Percentiles rank a stretch among this genome's conserved stretches.
Evolutionary conservation across 2,329 filamentous ascomycete genomes (phyloP).

Genomic region (Sporothrix protearum): DNA sequence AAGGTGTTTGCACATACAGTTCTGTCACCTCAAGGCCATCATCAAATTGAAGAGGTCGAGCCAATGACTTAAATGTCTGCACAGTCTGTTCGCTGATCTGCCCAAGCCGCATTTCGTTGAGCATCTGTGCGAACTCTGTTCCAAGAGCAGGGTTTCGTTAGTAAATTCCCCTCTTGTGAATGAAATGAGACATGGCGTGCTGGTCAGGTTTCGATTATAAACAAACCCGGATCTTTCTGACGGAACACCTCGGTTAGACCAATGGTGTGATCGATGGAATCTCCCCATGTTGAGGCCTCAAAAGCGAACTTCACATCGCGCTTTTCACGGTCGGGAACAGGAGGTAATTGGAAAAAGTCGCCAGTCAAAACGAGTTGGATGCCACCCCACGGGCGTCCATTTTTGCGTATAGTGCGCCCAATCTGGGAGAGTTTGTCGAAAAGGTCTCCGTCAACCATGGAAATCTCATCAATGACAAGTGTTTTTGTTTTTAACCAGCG

Average conservation of each 20-base stretch:
- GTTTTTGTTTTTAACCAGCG: conserved; percentile 87
- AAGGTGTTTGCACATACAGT: conserved; percentile 58
- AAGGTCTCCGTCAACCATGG: conserved; percentile 95
- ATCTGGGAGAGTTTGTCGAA: conserved; percentile 95
- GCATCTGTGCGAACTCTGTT: conserved; percentile 78
- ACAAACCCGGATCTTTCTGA: conserved; percentile 71
- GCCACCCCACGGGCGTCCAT: conserved; percentile 87
- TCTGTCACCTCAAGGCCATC: conserved; percentile 82
- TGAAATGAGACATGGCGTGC: background rate
- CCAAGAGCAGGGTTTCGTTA: background rate
- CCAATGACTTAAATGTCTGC: conserved; percentile 68
- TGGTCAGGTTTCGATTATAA: background rate
- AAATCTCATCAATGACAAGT: conserved; percentile 90
- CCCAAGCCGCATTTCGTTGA: conserved; percentile 96
- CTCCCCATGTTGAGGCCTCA: conserved; percentile 86
- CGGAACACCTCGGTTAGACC: conserved; percentile 93
- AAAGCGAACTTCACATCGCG: conserved; percentile 82
- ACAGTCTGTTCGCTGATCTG: conserved; percentile 74
- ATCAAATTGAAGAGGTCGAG: conserved; percentile 65
- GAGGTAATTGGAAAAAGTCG: conserved; percentile 95
- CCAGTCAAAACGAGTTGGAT: conserved; percentile 95
- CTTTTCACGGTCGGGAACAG: conserved; percentile 74
- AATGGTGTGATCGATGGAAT: conserved; percentile 91
- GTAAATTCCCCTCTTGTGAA: conserved; percentile 30
- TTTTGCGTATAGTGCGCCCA: conserved; percentile 80